These are phyloP conservation scores for Acacia confusa DNA, from an alignment of 306 rosid genomes.

Conservation along the genomic window DNA sequence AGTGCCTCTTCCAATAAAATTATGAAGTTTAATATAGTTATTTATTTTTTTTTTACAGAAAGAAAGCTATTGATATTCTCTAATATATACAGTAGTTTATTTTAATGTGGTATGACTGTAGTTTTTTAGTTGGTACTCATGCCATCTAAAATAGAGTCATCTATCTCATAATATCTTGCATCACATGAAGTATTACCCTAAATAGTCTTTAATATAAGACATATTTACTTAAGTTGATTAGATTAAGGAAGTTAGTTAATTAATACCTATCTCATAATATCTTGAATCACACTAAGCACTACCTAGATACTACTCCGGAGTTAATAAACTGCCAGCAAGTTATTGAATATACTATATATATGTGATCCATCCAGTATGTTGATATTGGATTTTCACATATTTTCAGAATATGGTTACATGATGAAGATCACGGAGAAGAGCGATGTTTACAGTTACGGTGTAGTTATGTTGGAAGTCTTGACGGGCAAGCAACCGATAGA, in stretches of 20 bases:
- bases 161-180: neutral
- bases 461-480: constrained; percentile 77
- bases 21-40: neutral
- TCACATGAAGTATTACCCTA: neutral
- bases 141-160: neutral
- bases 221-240: no score
- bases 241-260: no score
- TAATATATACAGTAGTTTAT: neutral
- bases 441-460: constrained; percentile 84
- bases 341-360: neutral
- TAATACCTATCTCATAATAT: neutral
- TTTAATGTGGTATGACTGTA: neutral
- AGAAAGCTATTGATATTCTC: neutral
- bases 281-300: neutral
- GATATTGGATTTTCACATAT: constrained; percentile 15
- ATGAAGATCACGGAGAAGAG: constrained; percentile 74
- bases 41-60: neutral
- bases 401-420: constrained; percentile 89
- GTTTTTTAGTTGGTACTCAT: neutral
- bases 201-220: no score
- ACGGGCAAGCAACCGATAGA: constrained; percentile 97
- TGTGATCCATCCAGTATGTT: constrained; percentile 8
- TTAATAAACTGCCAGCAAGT: no score
- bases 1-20: constrained; percentile 26
- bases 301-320: neutral